Evolutionary conservation across 176 grass and related monocot genomes (phyloP).

Genomic region (Oryza glumipatula): DNA sequence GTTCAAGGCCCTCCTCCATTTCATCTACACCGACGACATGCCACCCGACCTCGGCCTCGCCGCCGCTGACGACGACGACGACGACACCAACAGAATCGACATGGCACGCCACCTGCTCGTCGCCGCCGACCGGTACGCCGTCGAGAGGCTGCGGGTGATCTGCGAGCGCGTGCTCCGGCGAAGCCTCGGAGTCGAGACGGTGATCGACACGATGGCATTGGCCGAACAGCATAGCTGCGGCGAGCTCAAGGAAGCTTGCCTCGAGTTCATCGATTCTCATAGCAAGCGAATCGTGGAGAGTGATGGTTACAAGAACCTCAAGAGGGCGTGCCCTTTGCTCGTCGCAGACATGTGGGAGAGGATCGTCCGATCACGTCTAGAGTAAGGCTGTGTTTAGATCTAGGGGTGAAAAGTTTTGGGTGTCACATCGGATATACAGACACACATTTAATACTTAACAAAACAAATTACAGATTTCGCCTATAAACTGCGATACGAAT

Average conservation of each 20-base stretch:
- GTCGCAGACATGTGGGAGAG: neutral
- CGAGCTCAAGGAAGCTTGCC: neutral
- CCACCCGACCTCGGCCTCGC: neutral
- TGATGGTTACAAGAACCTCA: neutral
- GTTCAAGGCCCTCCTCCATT: neutral
- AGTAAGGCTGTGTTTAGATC: neutral
- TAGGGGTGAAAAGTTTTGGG: no score
- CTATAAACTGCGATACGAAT: no score
- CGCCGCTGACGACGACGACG: no score
- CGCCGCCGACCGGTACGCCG: neutral
- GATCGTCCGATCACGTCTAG: neutral
- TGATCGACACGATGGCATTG: neutral
- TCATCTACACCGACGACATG: neutral
- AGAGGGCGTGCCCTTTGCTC: neutral
- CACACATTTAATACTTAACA: no score
- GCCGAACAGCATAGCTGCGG: neutral
- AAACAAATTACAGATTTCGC: no score
- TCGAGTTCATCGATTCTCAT: slow-evolving; percentile 23
- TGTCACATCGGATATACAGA: no score
- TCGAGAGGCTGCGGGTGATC: slow-evolving; percentile 4
- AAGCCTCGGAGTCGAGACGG: neutral
- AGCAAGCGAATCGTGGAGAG: neutral
- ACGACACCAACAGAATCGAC: no score
- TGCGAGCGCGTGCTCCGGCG: neutral
- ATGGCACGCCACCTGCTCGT: no score